These are phyloP conservation scores for Boletus edulis DNA, from an alignment of 768 basidiomycete genomes.

Conservation along the genomic window DNA sequence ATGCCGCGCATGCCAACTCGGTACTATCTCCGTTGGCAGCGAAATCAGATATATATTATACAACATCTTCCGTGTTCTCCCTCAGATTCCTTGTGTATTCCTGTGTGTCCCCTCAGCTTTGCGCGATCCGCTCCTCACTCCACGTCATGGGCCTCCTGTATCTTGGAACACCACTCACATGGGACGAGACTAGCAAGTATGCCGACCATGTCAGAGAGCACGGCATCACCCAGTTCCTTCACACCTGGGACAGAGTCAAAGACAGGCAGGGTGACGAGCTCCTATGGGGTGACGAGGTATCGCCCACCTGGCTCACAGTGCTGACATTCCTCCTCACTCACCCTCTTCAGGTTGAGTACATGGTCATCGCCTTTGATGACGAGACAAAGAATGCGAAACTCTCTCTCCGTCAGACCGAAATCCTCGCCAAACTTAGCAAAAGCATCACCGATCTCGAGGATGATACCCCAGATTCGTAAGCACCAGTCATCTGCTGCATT, in stretches of 20 bases:
- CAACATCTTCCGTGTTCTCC: too few relatives aligned
- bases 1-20: background rate
- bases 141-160: constrained; percentile 83
- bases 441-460: constrained; percentile 66
- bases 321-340: constrained; percentile 9
- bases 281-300: constrained; percentile 98
- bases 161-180: constrained; percentile 88
- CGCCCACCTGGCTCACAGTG: constrained; percentile 10
- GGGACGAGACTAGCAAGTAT: constrained; percentile 86
- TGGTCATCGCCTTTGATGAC: constrained; percentile 87
- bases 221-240: constrained; percentile 92
- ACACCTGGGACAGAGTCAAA: constrained; percentile 92
- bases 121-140: background rate
- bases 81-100: background rate
- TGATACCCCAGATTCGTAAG: constrained; percentile 53
- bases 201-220: constrained; percentile 89
- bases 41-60: background rate
- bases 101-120: background rate
- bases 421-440: constrained; percentile 71
- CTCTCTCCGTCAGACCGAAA: constrained; percentile 94
- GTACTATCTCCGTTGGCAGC: background rate
- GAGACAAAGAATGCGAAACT: constrained; percentile 77
- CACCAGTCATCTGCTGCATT: constrained; percentile 5
- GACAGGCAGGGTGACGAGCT: constrained; percentile 88
- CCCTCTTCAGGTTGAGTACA: constrained; percentile 80